A percentile compares a stretch with the other conserved stretches of the same genome.
phyloP scores from a whole-genome alignment of 805 yeast genomes.

The Lipomyces starkeyi region DNA sequence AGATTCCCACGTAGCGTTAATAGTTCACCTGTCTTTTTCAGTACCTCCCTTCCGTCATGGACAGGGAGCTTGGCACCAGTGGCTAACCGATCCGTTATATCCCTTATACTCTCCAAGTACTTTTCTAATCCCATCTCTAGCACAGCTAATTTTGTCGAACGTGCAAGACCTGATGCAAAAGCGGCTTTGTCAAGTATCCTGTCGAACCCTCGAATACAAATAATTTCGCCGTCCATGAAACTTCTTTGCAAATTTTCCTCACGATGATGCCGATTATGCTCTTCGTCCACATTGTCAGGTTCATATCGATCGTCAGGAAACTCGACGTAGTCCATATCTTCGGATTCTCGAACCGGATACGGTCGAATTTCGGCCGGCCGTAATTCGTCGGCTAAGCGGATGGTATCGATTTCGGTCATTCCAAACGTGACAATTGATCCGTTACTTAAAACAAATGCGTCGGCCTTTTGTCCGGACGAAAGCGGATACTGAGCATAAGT shows the following conservation, averaged over 20 bases:
- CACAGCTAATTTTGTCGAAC: constrained; percentile 85
- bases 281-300: constrained; percentile 17
- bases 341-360: constrained; percentile 66
- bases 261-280: constrained; percentile 19
- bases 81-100: constrained; percentile 69
- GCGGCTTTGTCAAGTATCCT: constrained; percentile 80
- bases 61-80: constrained; percentile 60
- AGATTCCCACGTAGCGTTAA: constrained; percentile 80
- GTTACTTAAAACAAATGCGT: constrained; percentile 70
- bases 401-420: constrained; percentile 60
- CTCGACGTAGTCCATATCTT: constrained; percentile 83
- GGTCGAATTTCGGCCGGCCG: constrained; percentile 54
- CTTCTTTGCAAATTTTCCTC: constrained; percentile 44
- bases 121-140: constrained; percentile 74
- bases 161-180: constrained; percentile 82
- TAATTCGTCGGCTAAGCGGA: constrained; percentile 48
- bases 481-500: constrained; percentile 56
- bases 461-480: constrained; percentile 49
- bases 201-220: constrained; percentile 63
- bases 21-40: constrained; percentile 73
- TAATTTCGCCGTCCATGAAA: constrained; percentile 69
- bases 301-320: constrained; percentile 37
- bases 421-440: constrained; percentile 91
- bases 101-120: constrained; percentile 66
- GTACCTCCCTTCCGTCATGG: constrained; percentile 60